phyloP scores from a whole-genome alignment of 139 green algal species.

The Nannochloris sp. region DNA sequence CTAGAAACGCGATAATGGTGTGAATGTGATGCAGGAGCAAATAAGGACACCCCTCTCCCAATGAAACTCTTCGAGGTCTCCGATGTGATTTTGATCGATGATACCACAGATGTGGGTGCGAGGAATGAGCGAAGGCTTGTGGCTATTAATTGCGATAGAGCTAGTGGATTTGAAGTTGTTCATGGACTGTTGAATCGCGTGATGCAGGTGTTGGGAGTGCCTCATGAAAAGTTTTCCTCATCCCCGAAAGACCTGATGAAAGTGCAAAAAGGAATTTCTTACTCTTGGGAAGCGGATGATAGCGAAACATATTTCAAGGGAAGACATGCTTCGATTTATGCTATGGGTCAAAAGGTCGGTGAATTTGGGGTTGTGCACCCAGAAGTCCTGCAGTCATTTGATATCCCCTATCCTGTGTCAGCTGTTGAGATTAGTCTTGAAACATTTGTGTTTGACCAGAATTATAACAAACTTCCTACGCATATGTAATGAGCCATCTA shows the following conservation, averaged over 20 bases:
- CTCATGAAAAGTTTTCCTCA: constrained; percentile 15
- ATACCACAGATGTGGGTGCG: constrained; percentile 58
- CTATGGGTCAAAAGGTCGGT: constrained; percentile 46
- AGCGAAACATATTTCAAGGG: constrained; percentile 79
- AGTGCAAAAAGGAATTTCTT: constrained; percentile 33
- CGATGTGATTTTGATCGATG: constrained; percentile 68
- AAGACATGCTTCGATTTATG: constrained; percentile 44
- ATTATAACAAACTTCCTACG: constrained; percentile 34
- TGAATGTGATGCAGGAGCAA: constrained; percentile 35
- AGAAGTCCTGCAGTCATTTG: constrained; percentile 71
- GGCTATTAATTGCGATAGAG: constrained; percentile 70
- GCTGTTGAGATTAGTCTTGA: constrained; percentile 92
- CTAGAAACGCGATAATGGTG: not conserved
- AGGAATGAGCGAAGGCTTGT: constrained; percentile 80
- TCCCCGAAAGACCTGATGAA: not conserved
- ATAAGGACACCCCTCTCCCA: constrained; percentile 84
- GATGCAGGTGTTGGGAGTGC: constrained; percentile 88
- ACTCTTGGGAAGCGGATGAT: constrained; percentile 56
- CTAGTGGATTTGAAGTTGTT: constrained; percentile 84
- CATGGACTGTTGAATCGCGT: constrained; percentile 93
- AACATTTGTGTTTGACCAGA: constrained; percentile 82
- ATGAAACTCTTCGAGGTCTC: constrained; percentile 90
- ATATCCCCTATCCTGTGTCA: constrained; percentile 78
- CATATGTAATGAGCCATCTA: not conserved
- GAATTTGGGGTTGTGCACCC: constrained; percentile 93